A percentile compares a stretch with the other conserved stretches of the same genome.
These are phyloP conservation scores for Apiotrichum sp. DNA, from an alignment of 1,284 basidiomycete genomes.

Conservation along the genomic window DNA sequence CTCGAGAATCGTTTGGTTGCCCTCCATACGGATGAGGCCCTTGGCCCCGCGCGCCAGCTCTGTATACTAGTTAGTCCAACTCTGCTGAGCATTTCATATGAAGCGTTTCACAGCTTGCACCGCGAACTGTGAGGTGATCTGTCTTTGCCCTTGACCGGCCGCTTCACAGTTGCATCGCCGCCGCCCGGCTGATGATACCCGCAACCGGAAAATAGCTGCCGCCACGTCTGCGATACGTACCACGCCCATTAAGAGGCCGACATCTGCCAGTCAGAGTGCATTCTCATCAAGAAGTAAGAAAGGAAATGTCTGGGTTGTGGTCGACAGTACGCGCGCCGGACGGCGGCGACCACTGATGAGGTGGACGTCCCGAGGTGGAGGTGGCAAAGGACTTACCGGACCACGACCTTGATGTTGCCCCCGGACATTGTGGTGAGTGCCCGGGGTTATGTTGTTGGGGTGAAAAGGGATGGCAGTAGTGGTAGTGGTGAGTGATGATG, in stretches of 20 bases:
- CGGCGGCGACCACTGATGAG: too few relatives aligned
- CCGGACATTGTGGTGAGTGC: conserved; percentile 46
- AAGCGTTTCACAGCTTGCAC: too few relatives aligned
- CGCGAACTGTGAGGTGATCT: too few relatives aligned
- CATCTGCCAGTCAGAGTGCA: conserved; percentile 54
- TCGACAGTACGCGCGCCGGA: too few relatives aligned
- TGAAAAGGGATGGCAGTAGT: background rate
- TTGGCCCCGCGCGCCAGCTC: conserved; percentile 87
- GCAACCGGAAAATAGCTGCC: too few relatives aligned
- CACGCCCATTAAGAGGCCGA: conserved; percentile 85
- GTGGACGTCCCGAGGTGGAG: background rate
- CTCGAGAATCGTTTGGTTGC: conserved; percentile 81
- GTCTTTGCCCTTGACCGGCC: too few relatives aligned
- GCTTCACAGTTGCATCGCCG: too few relatives aligned
- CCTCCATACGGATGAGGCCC: conserved; percentile 84
- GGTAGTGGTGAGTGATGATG: background rate
- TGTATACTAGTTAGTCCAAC: conserved; percentile 41
- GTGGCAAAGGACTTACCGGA: conserved; percentile 48
- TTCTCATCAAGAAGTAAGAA: conserved; percentile 10
- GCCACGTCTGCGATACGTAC: conserved; percentile 50
- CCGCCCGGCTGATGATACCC: too few relatives aligned
- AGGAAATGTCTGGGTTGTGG: background rate
- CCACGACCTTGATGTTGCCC: conserved; percentile 83
- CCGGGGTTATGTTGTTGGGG: conserved; percentile 1
- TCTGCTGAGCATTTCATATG: too few relatives aligned